Conservation (phyloP, 345 rosid genomes). For the Orychophragmus violaceus region DNA sequence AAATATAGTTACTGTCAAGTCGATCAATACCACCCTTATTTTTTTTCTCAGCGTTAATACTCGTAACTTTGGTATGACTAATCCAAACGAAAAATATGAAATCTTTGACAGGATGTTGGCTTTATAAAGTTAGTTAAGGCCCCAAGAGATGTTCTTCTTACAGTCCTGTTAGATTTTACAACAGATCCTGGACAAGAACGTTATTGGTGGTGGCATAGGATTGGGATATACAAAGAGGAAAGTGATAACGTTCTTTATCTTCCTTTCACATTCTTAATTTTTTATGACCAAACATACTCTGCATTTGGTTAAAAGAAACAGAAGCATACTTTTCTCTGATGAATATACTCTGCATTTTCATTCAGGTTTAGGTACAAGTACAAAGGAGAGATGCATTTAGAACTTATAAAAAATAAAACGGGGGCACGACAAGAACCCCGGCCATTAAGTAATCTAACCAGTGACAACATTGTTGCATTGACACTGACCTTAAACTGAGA, state of each 20-base stretch:
- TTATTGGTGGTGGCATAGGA: not conserved
- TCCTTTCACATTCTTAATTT: slow-evolving; percentile 12
- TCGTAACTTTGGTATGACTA: not conserved
- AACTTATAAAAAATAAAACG: slow-evolving; percentile 2
- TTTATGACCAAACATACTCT: slow-evolving; percentile 7
- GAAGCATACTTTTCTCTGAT: not conserved
- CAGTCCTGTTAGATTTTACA: not conserved
- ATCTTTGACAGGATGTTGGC: not conserved
- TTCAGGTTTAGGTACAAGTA: slow-evolving; percentile 33
- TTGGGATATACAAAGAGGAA: not conserved
- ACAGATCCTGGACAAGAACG: not conserved
- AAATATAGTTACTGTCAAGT: slow-evolving; percentile 29
- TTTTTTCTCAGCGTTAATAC: not conserved
- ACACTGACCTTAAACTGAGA: slow-evolving; percentile 99
- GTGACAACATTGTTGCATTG: slow-evolving; percentile 35
- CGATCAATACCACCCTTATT: slow-evolving; percentile 13
- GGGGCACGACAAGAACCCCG: slow-evolving; percentile 16
- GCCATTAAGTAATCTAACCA: slow-evolving; percentile 24
- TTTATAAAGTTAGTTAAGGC: slow-evolving; percentile 12
- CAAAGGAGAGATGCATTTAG: slow-evolving; percentile 22
- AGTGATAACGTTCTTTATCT: not conserved
- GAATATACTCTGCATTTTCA: slow-evolving; percentile 24
- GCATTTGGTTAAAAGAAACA: not conserved
- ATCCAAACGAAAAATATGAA: slow-evolving; percentile 3
- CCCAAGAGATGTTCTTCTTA: slow-evolving; percentile 7